These are phyloP conservation scores for Nepenthes gracilis DNA, from an alignment of 148 eudicot genomes.

Conservation along the genomic window DNA sequence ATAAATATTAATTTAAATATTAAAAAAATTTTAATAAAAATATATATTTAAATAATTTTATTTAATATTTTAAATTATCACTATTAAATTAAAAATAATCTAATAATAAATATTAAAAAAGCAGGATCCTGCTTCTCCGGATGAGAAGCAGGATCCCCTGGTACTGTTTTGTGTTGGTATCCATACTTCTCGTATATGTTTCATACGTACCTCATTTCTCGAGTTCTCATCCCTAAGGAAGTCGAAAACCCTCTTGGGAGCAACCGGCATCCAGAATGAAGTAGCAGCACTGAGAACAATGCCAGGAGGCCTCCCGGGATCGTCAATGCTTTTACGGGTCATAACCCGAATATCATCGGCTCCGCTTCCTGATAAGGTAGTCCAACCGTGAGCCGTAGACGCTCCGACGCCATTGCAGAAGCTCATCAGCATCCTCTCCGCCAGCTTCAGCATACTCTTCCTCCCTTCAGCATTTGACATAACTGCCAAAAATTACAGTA, in stretches of 20 bases:
- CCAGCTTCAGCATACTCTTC: slow-evolving; percentile 86
- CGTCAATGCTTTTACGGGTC: slow-evolving; percentile 72
- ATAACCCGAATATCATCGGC: slow-evolving; percentile 28
- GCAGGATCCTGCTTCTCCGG: no score
- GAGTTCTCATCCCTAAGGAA: slow-evolving; percentile 81
- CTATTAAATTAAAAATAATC: no score
- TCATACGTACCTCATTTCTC: slow-evolving; percentile 51
- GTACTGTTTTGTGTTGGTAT: no score
- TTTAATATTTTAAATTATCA: no score
- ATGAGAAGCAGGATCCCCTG: no score
- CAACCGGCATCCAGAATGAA: slow-evolving; percentile 54
- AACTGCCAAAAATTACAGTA: slow-evolving; percentile 20
- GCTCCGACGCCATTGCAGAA: slow-evolving; percentile 90
- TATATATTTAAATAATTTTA: no score
- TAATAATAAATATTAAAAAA: no score
- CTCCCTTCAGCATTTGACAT: slow-evolving; percentile 82
- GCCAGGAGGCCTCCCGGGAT: slow-evolving; percentile 91
- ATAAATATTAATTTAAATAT: no score
- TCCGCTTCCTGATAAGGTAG: slow-evolving; percentile 78
- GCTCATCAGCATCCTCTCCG: slow-evolving; percentile 89
- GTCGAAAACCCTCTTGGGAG: slow-evolving; percentile 74
- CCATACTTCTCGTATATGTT: neutral
- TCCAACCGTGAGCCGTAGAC: slow-evolving; percentile 88
- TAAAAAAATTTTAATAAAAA: no score
- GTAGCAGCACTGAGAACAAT: slow-evolving; percentile 43